Percentiles rank a stretch among this genome's conserved stretches.
phyloP scores from a whole-genome alignment of 2,329 filamentous ascomycete genomes.

The Aspergillus ustus region DNA sequence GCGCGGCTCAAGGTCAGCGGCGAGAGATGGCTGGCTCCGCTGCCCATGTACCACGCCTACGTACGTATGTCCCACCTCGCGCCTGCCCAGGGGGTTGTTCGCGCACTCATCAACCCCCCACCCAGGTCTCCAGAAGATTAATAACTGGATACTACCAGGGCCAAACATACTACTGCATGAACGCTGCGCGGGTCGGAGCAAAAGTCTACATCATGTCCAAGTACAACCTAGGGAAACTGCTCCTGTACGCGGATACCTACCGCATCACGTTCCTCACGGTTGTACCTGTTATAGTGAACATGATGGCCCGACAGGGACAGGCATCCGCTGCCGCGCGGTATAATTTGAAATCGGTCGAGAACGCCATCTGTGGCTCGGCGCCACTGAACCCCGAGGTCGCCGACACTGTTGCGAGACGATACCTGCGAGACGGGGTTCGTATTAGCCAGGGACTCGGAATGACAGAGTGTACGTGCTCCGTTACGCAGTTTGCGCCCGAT shows the following conservation, averaged over 20 bases:
- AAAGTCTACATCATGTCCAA: slow-evolving; percentile 15
- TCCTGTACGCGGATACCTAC: slow-evolving; percentile 14
- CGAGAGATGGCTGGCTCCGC: no score
- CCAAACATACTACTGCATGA: slow-evolving; percentile 16
- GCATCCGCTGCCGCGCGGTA: neutral
- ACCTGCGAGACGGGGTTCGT: no score
- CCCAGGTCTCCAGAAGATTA: neutral
- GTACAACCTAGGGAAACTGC: slow-evolving; percentile 4
- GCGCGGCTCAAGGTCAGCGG: no score
- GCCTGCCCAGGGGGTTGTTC: no score
- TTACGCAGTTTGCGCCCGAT: slow-evolving; percentile 9
- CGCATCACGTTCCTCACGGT: slow-evolving; percentile 8
- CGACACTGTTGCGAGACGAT: neutral
- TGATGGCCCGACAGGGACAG: slow-evolving; percentile 9
- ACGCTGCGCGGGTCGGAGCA: slow-evolving; percentile 5
- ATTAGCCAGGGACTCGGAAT: slow-evolving; percentile 13
- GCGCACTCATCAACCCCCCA: no score
- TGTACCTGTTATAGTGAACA: slow-evolving; percentile 6
- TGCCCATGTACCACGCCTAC: slow-evolving; percentile 14
- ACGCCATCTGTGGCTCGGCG: slow-evolving; percentile 10
- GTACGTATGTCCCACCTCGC: neutral
- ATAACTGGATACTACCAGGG: neutral
- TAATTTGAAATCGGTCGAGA: slow-evolving; percentile 8
- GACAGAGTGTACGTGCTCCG: slow-evolving; percentile 15
- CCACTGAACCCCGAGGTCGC: slow-evolving; percentile 11